phyloP scores from a whole-genome alignment of 2,329 filamentous ascomycete species.

The Myriosclerotinia duriaeana region DNA sequence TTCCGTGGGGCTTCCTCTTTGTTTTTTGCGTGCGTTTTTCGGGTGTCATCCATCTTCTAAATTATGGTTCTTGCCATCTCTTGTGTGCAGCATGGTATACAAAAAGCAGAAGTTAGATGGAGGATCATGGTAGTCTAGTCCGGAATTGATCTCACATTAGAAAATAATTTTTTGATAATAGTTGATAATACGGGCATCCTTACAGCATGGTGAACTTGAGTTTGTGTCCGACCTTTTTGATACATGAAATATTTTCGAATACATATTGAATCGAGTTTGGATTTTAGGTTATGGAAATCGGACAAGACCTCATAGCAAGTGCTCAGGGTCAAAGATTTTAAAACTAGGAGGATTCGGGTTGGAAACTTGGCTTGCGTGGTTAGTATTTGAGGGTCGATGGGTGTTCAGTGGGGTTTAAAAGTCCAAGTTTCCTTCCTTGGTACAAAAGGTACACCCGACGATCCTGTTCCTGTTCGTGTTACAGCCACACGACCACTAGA shows the following conservation, averaged over 20 bases:
- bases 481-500: neutral
- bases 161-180: constrained; percentile 31
- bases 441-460: neutral
- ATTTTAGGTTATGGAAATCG: neutral
- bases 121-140: constrained; percentile 43
- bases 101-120: constrained; percentile 42
- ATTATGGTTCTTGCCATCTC: constrained; percentile 36
- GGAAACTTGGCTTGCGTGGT: neutral
- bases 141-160: constrained; percentile 43
- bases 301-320: neutral
- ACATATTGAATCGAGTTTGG: neutral
- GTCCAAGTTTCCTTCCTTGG: neutral
- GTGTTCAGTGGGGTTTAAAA: neutral
- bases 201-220: neutral
- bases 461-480: neutral
- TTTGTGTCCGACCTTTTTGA: neutral
- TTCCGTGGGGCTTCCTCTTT: constrained; percentile 33
- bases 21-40: constrained; percentile 34
- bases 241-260: neutral
- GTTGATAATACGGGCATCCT: neutral
- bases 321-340: neutral
- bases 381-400: constrained; percentile 7
- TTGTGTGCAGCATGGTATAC: constrained; percentile 22
- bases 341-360: neutral
- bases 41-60: constrained; percentile 37